Conservation (phyloP, 2,329 filamentous ascomycete genomes). For the Xylariales sp. region DNA sequence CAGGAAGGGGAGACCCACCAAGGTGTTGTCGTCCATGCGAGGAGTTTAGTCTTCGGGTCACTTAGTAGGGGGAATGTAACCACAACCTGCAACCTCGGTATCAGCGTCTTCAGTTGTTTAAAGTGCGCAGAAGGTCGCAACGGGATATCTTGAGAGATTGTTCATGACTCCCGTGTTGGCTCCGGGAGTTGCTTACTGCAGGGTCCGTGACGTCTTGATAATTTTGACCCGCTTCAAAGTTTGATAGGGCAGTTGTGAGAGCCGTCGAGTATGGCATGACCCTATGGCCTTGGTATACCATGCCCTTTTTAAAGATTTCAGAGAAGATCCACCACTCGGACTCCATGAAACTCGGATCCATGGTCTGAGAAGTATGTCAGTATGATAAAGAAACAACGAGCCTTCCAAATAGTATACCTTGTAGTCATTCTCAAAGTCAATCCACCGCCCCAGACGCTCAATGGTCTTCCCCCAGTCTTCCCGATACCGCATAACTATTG, state of each 20-base stretch:
- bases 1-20: too few relatives aligned
- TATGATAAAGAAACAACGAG: neutral
- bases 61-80: slow-evolving; percentile 80
- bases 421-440: slow-evolving; percentile 97
- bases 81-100: too few relatives aligned
- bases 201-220: slow-evolving; percentile 92
- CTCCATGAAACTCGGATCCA: slow-evolving; percentile 96
- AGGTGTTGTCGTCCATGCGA: slow-evolving; percentile 88
- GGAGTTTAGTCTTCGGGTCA: slow-evolving; percentile 67
- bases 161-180: too few relatives aligned
- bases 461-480: slow-evolving; percentile 84
- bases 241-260: slow-evolving; percentile 82
- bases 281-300: slow-evolving; percentile 84
- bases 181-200: too few relatives aligned
- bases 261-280: slow-evolving; percentile 96
- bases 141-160: too few relatives aligned
- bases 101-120: too few relatives aligned
- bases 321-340: slow-evolving; percentile 97
- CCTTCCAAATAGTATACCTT: slow-evolving; percentile 52
- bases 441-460: slow-evolving; percentile 87
- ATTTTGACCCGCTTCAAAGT: slow-evolving; percentile 92
- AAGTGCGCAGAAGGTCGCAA: too few relatives aligned
- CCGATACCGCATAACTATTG: slow-evolving; percentile 90
- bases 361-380: slow-evolving; percentile 50
- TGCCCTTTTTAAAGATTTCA: slow-evolving; percentile 81